Evolutionary conservation across 805 yeast species (phyloP).

Genomic region (Candida rishiriensis): DNA sequence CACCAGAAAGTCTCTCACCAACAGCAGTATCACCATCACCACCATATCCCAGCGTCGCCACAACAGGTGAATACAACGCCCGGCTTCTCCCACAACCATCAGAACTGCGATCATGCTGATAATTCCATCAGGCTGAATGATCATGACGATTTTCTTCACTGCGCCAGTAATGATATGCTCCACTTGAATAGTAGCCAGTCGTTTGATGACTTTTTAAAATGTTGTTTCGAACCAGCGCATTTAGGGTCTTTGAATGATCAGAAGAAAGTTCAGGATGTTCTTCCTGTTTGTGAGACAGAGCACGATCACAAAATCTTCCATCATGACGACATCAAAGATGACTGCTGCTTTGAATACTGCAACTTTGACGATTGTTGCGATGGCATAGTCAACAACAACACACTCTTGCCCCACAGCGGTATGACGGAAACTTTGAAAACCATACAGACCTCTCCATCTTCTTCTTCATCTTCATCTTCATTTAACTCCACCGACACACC

Average conservation of each 20-base stretch:
- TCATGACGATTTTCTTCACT: conserved; percentile 1
- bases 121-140: neutral
- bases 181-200: conserved; percentile 8
- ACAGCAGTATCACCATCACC: too few relatives aligned
- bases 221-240: conserved; percentile 24
- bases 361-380: conserved; percentile 18
- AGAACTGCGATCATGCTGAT: too few relatives aligned
- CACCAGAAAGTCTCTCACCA: too few relatives aligned
- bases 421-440: neutral
- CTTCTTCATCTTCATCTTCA: neutral
- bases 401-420: too few relatives aligned
- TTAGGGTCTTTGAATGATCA: conserved; percentile 3
- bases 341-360: conserved; percentile 25
- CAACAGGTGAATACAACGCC: too few relatives aligned
- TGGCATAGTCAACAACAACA: neutral
- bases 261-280: neutral
- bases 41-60: too few relatives aligned
- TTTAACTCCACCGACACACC: too few relatives aligned
- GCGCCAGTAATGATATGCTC: conserved; percentile 5
- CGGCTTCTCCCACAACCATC: too few relatives aligned
- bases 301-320: conserved; percentile 1
- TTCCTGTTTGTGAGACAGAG: conserved; percentile 1
- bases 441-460: neutral
- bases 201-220: conserved; percentile 17
- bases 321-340: conserved; percentile 3